Conservation (phyloP, 306 rosid genomes). For the Castanea crenata region DNA sequence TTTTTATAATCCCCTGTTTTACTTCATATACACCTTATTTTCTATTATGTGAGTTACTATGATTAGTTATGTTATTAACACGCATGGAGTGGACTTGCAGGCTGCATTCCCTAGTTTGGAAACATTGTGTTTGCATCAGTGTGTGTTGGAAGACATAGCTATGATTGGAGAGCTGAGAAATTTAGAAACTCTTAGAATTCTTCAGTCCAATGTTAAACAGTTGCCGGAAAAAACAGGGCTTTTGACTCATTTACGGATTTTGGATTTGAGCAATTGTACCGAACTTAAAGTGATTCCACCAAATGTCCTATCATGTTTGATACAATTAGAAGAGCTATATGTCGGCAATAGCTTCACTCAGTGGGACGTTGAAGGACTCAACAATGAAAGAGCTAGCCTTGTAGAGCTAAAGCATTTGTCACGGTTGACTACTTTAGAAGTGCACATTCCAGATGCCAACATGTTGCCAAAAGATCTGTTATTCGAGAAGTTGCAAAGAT, state of each 20-base stretch:
- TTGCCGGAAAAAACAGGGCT: neutral
- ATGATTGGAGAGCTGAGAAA: neutral
- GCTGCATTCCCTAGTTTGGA: too few relatives aligned
- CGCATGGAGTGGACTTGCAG: too few relatives aligned
- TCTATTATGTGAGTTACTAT: too few relatives aligned
- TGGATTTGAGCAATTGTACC: neutral
- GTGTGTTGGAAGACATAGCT: neutral
- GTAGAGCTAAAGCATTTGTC: neutral
- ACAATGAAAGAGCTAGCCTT: neutral
- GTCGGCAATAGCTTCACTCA: neutral
- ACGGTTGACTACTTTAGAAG: neutral
- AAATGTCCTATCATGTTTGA: neutral
- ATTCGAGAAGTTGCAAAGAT: neutral
- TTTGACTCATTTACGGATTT: neutral
- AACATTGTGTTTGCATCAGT: neutral
- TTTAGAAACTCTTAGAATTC: neutral
- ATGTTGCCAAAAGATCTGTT: neutral
- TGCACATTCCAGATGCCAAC: neutral
- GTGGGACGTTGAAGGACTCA: neutral
- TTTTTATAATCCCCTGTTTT: too few relatives aligned
- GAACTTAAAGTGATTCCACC: neutral
- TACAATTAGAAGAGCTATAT: neutral
- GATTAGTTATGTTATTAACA: too few relatives aligned
- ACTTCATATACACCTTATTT: too few relatives aligned
- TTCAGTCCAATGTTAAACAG: accelerated